Percentiles rank a stretch among this genome's conserved stretches.
Conservation (phyloP, 2,329 filamentous ascomycete genomes). For the Nemania serpens region DNA sequence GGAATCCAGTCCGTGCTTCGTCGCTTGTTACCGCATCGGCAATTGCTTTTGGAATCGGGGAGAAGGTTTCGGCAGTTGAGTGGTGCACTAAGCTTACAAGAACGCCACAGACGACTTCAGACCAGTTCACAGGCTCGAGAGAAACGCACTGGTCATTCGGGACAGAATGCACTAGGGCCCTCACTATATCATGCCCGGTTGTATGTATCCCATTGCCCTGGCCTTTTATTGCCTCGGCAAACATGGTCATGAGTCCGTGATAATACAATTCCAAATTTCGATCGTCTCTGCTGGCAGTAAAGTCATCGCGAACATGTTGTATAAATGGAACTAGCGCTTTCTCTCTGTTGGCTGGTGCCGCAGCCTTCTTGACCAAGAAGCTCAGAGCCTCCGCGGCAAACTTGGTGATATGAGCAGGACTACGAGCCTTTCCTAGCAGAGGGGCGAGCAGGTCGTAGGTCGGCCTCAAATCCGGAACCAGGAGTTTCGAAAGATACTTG, state of each 20-base stretch:
- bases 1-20: slow-evolving; percentile 39
- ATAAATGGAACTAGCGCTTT: slow-evolving; percentile 73
- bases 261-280: slow-evolving; percentile 72
- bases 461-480: slow-evolving; percentile 84
- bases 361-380: slow-evolving; percentile 89
- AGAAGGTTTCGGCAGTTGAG: slow-evolving; percentile 74
- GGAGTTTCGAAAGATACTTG: slow-evolving; percentile 89
- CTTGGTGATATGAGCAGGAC: slow-evolving; percentile 84
- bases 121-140: slow-evolving; percentile 57
- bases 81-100: slow-evolving; percentile 84
- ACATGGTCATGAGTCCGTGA: slow-evolving; percentile 88
- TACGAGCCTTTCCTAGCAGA: slow-evolving; percentile 79
- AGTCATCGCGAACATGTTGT: slow-evolving; percentile 71
- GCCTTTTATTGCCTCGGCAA: slow-evolving; percentile 78
- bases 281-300: slow-evolving; percentile 58
- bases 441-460: slow-evolving; percentile 83
- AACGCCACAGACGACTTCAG: slow-evolving; percentile 73
- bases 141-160: slow-evolving; percentile 56
- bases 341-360: slow-evolving; percentile 75
- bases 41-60: slow-evolving; percentile 67
- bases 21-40: slow-evolving; percentile 54
- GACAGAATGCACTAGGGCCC: slow-evolving; percentile 55
- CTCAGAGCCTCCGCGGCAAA: slow-evolving; percentile 96
- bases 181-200: slow-evolving; percentile 58
- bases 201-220: slow-evolving; percentile 65